Percentiles rank a stretch among this genome's conserved stretches.
Evolutionary conservation across 129 eudicot genomes (phyloP).

Genomic region (Ambrosia trifida): DNA sequence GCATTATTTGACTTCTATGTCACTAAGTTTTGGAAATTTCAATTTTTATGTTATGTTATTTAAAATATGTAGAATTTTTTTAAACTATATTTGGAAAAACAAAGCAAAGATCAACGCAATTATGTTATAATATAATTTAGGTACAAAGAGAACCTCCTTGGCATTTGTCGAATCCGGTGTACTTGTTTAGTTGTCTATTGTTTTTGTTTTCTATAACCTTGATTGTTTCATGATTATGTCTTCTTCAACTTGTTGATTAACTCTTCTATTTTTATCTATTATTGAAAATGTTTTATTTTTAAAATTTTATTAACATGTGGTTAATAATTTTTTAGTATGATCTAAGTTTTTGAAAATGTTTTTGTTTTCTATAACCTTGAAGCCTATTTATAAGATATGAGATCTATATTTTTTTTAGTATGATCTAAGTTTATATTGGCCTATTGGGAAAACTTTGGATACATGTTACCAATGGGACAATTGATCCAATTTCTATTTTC

Average conservation of each 20-base stretch:
- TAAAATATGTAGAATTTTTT: background rate
- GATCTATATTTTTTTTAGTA: too few species aligned
- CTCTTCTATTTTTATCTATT: background rate
- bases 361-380: too few species aligned
- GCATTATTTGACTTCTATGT: slow-evolving; percentile 35
- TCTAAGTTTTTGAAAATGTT: too few species aligned
- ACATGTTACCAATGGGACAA: too few species aligned
- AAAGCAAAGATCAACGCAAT: slow-evolving; percentile 36
- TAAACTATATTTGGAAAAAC: slow-evolving; percentile 16
- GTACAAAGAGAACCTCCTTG: slow-evolving; percentile 42
- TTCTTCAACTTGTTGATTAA: background rate
- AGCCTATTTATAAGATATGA: too few species aligned
- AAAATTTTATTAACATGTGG: too few species aligned
- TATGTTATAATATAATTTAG: slow-evolving; percentile 28
- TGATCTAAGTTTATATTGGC: too few species aligned
- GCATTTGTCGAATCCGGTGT: slow-evolving; percentile 47
- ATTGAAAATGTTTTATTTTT: background rate
- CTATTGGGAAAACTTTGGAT: too few species aligned
- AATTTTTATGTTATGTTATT: background rate
- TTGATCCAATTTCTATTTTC: too few species aligned
- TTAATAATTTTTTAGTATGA: too few species aligned
- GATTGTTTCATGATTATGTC: slow-evolving; percentile 41
- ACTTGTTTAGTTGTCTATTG: slow-evolving; percentile 39
- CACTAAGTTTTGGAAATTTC: slow-evolving; percentile 33
- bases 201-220: slow-evolving; percentile 31